phyloP scores from a whole-genome alignment of 2,329 filamentous ascomycete species.

The Penicillium sp. region DNA sequence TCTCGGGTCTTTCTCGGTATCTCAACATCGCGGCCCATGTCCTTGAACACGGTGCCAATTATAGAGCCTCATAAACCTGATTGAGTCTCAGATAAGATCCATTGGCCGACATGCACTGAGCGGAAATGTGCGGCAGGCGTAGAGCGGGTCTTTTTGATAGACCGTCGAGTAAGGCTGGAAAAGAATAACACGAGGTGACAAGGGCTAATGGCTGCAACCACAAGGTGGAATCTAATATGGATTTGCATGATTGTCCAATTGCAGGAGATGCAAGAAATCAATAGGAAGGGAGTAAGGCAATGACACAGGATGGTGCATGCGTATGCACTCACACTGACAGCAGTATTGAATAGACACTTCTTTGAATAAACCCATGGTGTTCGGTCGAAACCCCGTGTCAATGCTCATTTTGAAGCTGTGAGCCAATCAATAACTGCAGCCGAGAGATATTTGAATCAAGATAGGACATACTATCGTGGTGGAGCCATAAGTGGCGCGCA shows the following conservation, averaged over 20 bases:
- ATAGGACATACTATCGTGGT: constrained; percentile 14
- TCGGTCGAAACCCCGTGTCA: constrained; percentile 17
- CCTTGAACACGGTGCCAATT: constrained; percentile 30
- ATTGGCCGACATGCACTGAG: constrained; percentile 29
- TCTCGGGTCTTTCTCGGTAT: constrained; percentile 14
- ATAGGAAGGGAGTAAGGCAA: constrained; percentile 8
- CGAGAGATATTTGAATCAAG: constrained; percentile 7
- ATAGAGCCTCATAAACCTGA: constrained; percentile 29
- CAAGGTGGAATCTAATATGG: constrained; percentile 18
- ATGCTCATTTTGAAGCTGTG: constrained; percentile 15
- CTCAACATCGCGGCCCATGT: constrained; percentile 24
- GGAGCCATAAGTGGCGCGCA: constrained; percentile 19
- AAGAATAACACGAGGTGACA: constrained; percentile 14
- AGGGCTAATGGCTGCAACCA: constrained; percentile 24
- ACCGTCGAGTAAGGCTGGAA: constrained; percentile 18
- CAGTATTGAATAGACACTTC: constrained; percentile 13
- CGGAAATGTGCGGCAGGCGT: constrained; percentile 31
- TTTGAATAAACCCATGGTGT: constrained; percentile 9
- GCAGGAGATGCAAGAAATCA: constrained; percentile 11
- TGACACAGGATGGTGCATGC: constrained; percentile 15
- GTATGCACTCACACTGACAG: constrained; percentile 25
- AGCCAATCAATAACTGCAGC: constrained; percentile 19
- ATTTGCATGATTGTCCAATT: constrained; percentile 16
- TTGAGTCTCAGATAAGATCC: constrained; percentile 30
- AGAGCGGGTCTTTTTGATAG: constrained; percentile 17